A percentile compares a stretch with the other conserved stretches of the same genome.
Evolutionary conservation across 495 filamentous ascomycete species (phyloP).

Genomic region (Annulohypoxylon nitens): DNA sequence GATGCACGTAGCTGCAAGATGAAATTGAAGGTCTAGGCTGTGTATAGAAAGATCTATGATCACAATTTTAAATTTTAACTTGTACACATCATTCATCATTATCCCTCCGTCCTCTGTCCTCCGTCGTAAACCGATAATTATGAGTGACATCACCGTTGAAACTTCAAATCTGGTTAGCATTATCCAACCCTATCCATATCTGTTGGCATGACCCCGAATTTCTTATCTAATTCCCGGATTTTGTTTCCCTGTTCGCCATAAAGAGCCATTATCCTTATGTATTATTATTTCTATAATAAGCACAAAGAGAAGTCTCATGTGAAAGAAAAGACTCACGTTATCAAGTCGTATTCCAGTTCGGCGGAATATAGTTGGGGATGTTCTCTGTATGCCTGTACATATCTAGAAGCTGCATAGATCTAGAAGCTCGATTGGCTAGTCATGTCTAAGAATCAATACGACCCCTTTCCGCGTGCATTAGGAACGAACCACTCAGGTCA

Average conservation of each 20-base stretch:
- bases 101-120: slow-evolving; percentile 9
- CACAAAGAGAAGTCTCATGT: slow-evolving; percentile 26
- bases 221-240: slow-evolving; percentile 19
- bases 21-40: slow-evolving; percentile 38
- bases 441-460: slow-evolving; percentile 20
- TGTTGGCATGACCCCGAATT: slow-evolving; percentile 18
- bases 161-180: slow-evolving; percentile 8
- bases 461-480: slow-evolving; percentile 37
- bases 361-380: slow-evolving; percentile 1
- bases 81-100: slow-evolving; percentile 22
- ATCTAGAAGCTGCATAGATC: slow-evolving; percentile 19
- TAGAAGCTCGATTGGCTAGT: slow-evolving; percentile 14
- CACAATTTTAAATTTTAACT: slow-evolving; percentile 43
- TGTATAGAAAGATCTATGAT: slow-evolving; percentile 37
- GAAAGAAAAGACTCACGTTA: slow-evolving; percentile 31
- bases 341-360: slow-evolving; percentile 11
- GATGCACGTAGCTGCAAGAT: slow-evolving; percentile 24
- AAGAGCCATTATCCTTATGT: slow-evolving; percentile 5
- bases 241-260: not conserved
- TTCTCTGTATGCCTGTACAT: not conserved
- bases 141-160: slow-evolving; percentile 28
- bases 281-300: slow-evolving; percentile 32
- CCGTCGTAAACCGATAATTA: slow-evolving; percentile 10
- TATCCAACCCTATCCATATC: not conserved
- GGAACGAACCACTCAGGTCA: slow-evolving; percentile 3